These are phyloP conservation scores for Xylariaceae sp. DNA, from an alignment of 2,329 filamentous ascomycete species.

Conservation along the genomic window DNA sequence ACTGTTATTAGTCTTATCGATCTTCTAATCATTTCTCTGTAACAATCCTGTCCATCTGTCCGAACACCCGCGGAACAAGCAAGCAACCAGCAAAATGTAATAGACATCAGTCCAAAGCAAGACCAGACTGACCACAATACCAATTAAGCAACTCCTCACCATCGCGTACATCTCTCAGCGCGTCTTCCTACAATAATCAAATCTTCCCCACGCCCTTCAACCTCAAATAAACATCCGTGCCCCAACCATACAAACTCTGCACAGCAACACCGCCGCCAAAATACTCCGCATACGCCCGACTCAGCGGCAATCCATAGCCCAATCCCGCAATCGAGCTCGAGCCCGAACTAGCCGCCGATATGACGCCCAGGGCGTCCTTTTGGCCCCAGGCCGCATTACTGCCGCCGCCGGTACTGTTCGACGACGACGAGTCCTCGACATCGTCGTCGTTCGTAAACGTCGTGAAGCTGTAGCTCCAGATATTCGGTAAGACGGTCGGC, in stretches of 20 bases:
- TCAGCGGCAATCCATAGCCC: conserved; percentile 86
- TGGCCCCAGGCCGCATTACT: conserved; percentile 36
- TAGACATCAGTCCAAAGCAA: too few relatives aligned
- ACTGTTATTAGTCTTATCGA: neutral
- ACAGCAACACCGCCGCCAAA: conserved; percentile 93
- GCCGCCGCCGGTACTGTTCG: conserved; percentile 39
- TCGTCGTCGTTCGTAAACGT: conserved; percentile 71
- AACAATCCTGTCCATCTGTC: neutral
- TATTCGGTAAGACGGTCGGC: conserved; percentile 74
- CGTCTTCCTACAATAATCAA: neutral
- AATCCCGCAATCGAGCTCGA: conserved; percentile 84
- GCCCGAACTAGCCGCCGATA: conserved; percentile 66
- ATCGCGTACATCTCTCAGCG: too few relatives aligned
- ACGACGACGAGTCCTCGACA: conserved; percentile 35
- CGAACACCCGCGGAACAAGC: too few relatives aligned
- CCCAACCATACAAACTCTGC: conserved; percentile 96
- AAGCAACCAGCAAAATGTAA: too few relatives aligned
- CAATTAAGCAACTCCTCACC: too few relatives aligned
- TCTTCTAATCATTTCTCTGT: neutral
- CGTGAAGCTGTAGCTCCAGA: conserved; percentile 97
- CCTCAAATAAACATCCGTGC: conserved; percentile 62
- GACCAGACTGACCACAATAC: too few relatives aligned
- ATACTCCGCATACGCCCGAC: conserved; percentile 93
- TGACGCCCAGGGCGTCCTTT: conserved; percentile 67
- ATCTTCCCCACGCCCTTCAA: conserved; percentile 59